These are phyloP conservation scores for Lasiodiplodia gonubiensis DNA, from an alignment of 2,329 filamentous ascomycete species.

Conservation along the genomic window DNA sequence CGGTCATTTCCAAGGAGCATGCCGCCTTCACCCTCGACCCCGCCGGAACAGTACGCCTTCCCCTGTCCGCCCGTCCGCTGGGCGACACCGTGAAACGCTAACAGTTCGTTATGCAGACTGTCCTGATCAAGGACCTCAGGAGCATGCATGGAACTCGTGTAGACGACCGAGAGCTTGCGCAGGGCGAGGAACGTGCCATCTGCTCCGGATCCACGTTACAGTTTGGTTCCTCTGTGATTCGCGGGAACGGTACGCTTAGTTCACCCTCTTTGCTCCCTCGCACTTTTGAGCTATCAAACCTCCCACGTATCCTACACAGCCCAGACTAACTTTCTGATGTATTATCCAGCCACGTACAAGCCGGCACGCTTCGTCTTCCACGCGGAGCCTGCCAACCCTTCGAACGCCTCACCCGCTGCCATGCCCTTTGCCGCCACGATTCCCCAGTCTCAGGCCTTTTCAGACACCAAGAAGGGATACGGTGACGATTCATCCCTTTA, in stretches of 20 bases:
- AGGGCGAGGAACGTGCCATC: slow-evolving; percentile 36
- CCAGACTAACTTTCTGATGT: not conserved
- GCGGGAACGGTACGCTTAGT: slow-evolving; percentile 25
- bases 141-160: slow-evolving; percentile 69
- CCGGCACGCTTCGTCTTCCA: slow-evolving; percentile 2
- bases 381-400: not conserved
- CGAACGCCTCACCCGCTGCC: not conserved
- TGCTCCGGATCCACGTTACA: slow-evolving; percentile 42
- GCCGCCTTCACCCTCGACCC: slow-evolving; percentile 53
- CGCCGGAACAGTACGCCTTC: slow-evolving; percentile 27
- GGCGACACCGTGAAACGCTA: not conserved
- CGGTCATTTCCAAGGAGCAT: slow-evolving; percentile 74
- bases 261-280: not conserved
- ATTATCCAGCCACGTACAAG: slow-evolving; percentile 2
- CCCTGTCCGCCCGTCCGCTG: slow-evolving; percentile 23
- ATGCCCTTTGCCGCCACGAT: not conserved
- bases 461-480: slow-evolving; percentile 18
- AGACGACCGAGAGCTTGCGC: slow-evolving; percentile 49
- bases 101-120: slow-evolving; percentile 28
- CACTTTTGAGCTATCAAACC: not conserved
- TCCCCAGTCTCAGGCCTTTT: not conserved
- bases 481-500: slow-evolving; percentile 12
- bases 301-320: not conserved
- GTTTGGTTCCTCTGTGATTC: slow-evolving; percentile 44
- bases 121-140: slow-evolving; percentile 60